These are phyloP conservation scores for Vaccinium myrtillus DNA, from an alignment of 148 eudicot species.

Conservation along the genomic window DNA sequence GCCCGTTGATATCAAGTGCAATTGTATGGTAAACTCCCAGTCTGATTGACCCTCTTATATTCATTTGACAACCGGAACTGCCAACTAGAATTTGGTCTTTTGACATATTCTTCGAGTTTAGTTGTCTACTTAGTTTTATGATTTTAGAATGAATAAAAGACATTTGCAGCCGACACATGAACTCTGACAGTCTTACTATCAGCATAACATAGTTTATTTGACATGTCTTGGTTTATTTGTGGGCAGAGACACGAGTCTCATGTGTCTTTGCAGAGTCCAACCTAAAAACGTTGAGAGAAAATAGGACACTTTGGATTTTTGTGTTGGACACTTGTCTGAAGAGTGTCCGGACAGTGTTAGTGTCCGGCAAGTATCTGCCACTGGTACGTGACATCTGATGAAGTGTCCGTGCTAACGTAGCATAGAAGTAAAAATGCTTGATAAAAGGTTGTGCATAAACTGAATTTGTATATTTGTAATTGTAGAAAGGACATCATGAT, in stretches of 20 bases:
- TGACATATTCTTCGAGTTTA: neutral
- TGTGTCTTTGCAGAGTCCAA: neutral
- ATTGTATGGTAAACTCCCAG: neutral
- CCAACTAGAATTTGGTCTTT: neutral
- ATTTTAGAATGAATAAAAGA: neutral
- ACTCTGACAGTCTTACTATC: neutral
- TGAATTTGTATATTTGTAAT: no score
- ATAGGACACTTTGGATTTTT: neutral
- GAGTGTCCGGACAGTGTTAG: neutral
- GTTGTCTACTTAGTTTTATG: neutral
- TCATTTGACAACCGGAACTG: neutral
- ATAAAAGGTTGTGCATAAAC: no score
- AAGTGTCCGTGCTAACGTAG: neutral
- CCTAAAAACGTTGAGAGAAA: neutral
- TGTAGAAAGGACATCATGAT: no score
- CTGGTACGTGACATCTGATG: neutral
- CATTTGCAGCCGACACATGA: neutral
- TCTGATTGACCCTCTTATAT: neutral
- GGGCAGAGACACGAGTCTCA: neutral
- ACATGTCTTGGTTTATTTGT: neutral
- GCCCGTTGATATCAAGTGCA: neutral
- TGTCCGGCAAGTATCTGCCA: neutral
- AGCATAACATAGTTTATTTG: neutral
- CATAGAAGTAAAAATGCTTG: no score
- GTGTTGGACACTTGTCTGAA: neutral